phyloP scores from a whole-genome alignment of 1,284 basidiomycete genomes.

The Moniliophthora roreri region DNA sequence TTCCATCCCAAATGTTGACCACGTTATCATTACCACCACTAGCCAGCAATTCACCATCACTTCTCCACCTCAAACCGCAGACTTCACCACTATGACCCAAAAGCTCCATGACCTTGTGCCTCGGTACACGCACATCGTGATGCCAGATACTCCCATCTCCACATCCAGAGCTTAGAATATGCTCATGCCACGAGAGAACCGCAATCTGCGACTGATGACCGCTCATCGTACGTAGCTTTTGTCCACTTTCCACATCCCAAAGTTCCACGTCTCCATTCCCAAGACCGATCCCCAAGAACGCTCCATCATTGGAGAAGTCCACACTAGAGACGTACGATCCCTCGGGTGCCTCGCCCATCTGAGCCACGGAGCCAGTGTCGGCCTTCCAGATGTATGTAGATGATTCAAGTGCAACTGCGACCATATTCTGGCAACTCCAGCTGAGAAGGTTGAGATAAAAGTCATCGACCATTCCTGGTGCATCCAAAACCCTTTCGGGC shows the following conservation, averaged over 20 bases:
- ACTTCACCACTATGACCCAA: conserved; percentile 90
- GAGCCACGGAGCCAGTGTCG: conserved; percentile 81
- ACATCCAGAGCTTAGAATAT: conserved; percentile 86
- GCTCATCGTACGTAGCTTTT: conserved; percentile 85
- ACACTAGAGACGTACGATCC: conserved; percentile 77
- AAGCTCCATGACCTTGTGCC: conserved; percentile 89
- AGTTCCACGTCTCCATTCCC: conserved; percentile 90
- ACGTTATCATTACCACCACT: conserved; percentile 96
- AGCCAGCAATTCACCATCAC: conserved; percentile 86
- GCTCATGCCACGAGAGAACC: conserved; percentile 82
- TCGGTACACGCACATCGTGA: conserved; percentile 86
- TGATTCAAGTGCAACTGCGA: conserved; percentile 86
- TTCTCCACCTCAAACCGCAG: conserved; percentile 81
- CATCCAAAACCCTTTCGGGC: conserved; percentile 91
- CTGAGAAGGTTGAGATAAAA: conserved; percentile 95
- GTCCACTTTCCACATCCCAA: conserved; percentile 88
- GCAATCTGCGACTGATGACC: conserved; percentile 85
- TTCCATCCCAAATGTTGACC: conserved; percentile 94
- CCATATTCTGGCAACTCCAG: conserved; percentile 86
- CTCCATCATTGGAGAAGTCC: conserved; percentile 87
- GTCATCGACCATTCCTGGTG: conserved; percentile 93
- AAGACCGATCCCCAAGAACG: conserved; percentile 84
- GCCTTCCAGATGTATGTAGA: conserved; percentile 93
- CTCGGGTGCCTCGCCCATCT: conserved; percentile 75
- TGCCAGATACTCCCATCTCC: conserved; percentile 92